phyloP scores from a whole-genome alignment of 2,329 filamentous ascomycete species.

The Aspergillus cejpii region DNA sequence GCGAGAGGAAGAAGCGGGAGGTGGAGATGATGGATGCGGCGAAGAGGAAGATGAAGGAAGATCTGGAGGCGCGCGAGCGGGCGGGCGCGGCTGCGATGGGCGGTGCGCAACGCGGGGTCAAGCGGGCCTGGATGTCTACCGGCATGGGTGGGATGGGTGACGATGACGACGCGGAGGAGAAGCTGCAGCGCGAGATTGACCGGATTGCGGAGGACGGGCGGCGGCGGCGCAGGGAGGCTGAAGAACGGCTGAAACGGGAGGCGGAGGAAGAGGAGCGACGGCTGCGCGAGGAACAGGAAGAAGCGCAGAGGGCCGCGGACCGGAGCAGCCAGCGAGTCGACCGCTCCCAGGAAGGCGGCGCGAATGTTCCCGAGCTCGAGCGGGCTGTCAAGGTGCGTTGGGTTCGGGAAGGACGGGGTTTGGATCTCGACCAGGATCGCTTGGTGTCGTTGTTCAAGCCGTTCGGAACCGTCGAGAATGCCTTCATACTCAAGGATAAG shows the following conservation, averaged over 20 bases:
- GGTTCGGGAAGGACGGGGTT: constrained; percentile 43
- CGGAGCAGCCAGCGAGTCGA: constrained; percentile 28
- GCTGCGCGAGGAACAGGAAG: constrained; percentile 39
- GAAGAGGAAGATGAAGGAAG: constrained; percentile 72
- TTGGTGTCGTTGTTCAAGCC: constrained; percentile 45
- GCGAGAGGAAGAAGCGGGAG: constrained; percentile 62
- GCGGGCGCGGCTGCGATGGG: constrained; percentile 36
- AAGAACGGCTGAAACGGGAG: constrained; percentile 42
- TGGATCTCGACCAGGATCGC: constrained; percentile 44
- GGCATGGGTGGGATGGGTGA: constrained; percentile 17
- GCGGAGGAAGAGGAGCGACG: constrained; percentile 36
- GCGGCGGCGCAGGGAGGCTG: constrained; percentile 46
- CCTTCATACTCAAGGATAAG: constrained; percentile 52
- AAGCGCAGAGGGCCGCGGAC: constrained; percentile 36
- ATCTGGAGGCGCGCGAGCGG: constrained; percentile 71
- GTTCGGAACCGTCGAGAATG: constrained; percentile 53
- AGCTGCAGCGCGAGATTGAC: constrained; percentile 49
- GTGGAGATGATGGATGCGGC: constrained; percentile 66
- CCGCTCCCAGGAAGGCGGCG: constrained; percentile 34
- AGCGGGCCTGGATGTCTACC: constrained; percentile 46
- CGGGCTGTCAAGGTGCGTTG: constrained; percentile 55
- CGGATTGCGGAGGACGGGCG: constrained; percentile 49
- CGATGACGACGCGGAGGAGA: constrained; percentile 42
- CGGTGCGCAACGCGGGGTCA: constrained; percentile 48
- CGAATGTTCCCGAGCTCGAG: constrained; percentile 48